Percentiles rank a stretch among this genome's conserved stretches.
These are phyloP conservation scores for Paradendryphiella salina DNA, from an alignment of 2,329 filamentous ascomycete genomes.

Conservation along the genomic window DNA sequence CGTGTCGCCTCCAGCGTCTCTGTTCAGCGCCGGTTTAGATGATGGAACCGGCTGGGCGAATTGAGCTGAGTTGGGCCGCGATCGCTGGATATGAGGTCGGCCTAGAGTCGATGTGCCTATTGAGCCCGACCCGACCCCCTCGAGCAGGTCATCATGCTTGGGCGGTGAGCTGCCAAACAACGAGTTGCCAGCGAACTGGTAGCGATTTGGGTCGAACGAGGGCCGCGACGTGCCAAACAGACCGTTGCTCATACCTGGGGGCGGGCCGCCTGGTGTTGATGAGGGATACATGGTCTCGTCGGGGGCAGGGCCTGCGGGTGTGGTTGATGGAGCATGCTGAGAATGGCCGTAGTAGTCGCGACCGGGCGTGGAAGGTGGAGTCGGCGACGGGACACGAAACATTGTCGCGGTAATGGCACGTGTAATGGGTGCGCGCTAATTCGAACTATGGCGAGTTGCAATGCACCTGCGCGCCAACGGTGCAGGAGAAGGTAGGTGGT, in stretches of 20 bases:
- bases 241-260: constrained; percentile 50
- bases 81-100: constrained; percentile 35
- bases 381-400: constrained; percentile 42
- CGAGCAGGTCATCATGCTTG: constrained; percentile 31
- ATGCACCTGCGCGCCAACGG: constrained; percentile 3
- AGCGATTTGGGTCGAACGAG: constrained; percentile 26
- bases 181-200: constrained; percentile 25
- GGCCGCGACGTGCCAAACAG: constrained; percentile 58
- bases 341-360: constrained; percentile 32
- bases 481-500: neutral
- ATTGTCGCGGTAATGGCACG: constrained; percentile 22
- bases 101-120: constrained; percentile 37
- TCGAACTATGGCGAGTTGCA: neutral
- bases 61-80: constrained; percentile 28
- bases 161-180: constrained; percentile 43
- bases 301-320: constrained; percentile 61
- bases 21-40: constrained; percentile 12
- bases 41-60: constrained; percentile 46
- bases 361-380: constrained; percentile 45
- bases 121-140: constrained; percentile 33
- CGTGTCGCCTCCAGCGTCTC: constrained; percentile 47
- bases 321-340: constrained; percentile 55
- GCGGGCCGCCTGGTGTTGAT: constrained; percentile 60
- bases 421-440: neutral
- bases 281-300: constrained; percentile 51